These are phyloP conservation scores for Microdochium bolleyi DNA, from an alignment of 2,329 filamentous ascomycete species.

Conservation along the genomic window DNA sequence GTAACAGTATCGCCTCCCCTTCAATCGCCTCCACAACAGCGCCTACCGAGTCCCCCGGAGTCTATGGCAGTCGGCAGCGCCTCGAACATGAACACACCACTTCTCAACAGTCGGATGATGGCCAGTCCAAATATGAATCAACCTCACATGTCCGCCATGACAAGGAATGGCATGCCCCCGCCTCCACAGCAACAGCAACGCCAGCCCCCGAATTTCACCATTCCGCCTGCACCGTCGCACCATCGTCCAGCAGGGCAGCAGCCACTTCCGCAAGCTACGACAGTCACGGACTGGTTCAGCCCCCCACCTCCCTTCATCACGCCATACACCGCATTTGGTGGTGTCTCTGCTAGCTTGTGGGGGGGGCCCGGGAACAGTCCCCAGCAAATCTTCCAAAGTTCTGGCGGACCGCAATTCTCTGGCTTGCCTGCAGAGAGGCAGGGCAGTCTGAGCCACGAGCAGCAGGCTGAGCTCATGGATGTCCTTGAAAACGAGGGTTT, in stretches of 20 bases:
- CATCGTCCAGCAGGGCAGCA: constrained; percentile 4
- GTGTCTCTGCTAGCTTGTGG: constrained; percentile 33
- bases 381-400: constrained; percentile 12
- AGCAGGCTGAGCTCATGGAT: constrained; percentile 77
- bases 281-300: constrained; percentile 41
- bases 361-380: constrained; percentile 21
- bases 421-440: constrained; percentile 40
- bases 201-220: not conserved
- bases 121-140: constrained; percentile 12
- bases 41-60: constrained; percentile 17
- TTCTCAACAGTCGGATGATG: constrained; percentile 14
- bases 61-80: constrained; percentile 12
- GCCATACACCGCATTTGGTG: constrained; percentile 36
- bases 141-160: constrained; percentile 11
- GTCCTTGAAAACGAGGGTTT: constrained; percentile 64
- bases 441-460: constrained; percentile 68
- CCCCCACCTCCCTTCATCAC: constrained; percentile 44
- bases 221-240: constrained; percentile 4
- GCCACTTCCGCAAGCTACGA: constrained; percentile 29
- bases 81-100: constrained; percentile 12
- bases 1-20: constrained; percentile 18
- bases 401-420: constrained; percentile 11
- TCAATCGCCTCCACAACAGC: constrained; percentile 15
- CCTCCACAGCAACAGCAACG: not conserved
- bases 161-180: constrained; percentile 8